Evolutionary conservation across 352 stramenopile species (phyloP).

Genomic region (Phytopythium helicoides): DNA sequence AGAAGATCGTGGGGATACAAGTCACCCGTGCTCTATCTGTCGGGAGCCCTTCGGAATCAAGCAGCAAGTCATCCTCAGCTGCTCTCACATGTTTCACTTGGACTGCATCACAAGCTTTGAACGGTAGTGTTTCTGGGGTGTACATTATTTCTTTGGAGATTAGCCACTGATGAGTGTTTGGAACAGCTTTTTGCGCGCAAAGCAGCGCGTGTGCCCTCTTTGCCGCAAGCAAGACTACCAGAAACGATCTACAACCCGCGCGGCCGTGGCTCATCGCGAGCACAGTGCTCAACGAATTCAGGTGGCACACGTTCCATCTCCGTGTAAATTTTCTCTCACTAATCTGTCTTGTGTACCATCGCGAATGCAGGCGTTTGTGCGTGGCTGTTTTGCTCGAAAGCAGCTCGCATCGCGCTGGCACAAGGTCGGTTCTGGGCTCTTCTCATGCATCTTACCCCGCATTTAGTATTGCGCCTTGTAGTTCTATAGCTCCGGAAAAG

Average conservation of each 20-base stretch:
- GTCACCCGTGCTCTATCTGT: slow-evolving; percentile 81
- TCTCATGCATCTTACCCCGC: neutral
- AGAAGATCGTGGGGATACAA: slow-evolving; percentile 52
- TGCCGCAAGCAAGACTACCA: slow-evolving; percentile 85
- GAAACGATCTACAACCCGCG: slow-evolving; percentile 57
- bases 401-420: slow-evolving; percentile 22
- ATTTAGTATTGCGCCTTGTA: slow-evolving; percentile 10
- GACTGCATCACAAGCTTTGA: slow-evolving; percentile 83
- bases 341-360: neutral
- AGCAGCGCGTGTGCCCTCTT: slow-evolving; percentile 75
- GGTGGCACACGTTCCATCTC: slow-evolving; percentile 17
- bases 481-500: slow-evolving; percentile 69
- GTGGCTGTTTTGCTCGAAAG: slow-evolving; percentile 29
- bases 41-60: slow-evolving; percentile 67
- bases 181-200: slow-evolving; percentile 66
- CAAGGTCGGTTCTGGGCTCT: slow-evolving; percentile 25
- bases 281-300: slow-evolving; percentile 57
- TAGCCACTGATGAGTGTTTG: neutral
- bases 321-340: neutral
- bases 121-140: slow-evolving; percentile 18
- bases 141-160: neutral
- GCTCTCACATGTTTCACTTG: slow-evolving; percentile 86
- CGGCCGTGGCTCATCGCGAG: slow-evolving; percentile 46
- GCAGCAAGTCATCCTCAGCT: slow-evolving; percentile 83
- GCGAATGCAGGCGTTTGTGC: slow-evolving; percentile 22